Conservation (phyloP, 1,284 basidiomycete species). For the Malassezia nana region DNA sequence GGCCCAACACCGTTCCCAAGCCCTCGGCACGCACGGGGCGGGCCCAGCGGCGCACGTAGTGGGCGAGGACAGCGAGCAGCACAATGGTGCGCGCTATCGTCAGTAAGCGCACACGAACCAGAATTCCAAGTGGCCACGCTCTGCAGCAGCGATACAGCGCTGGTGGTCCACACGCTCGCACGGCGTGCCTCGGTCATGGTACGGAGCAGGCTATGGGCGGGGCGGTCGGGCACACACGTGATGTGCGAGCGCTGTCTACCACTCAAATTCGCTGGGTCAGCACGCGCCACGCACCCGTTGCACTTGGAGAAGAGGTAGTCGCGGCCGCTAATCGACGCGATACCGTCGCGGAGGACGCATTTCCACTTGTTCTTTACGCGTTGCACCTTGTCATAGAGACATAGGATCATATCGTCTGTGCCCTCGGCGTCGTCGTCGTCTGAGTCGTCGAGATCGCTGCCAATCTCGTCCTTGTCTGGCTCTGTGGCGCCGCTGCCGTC, state of each 20-base stretch:
- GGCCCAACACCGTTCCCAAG: neutral
- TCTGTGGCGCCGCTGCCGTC: constrained; percentile 7
- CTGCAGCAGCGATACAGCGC: too few relatives aligned
- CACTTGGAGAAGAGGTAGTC: constrained; percentile 97
- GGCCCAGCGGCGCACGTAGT: constrained; percentile 5
- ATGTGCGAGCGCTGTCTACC: constrained; percentile 8
- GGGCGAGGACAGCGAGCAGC: constrained; percentile 5
- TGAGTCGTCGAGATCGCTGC: constrained; percentile 89
- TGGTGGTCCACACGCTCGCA: too few relatives aligned
- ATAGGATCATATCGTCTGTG: constrained; percentile 79
- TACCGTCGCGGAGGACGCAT: constrained; percentile 94
- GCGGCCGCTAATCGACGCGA: constrained; percentile 90
- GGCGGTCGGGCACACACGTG: neutral
- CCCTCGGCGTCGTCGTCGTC: constrained; percentile 56
- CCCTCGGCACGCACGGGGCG: constrained; percentile 12
- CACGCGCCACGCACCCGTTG: constrained; percentile 50
- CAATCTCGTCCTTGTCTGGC: constrained; percentile 69
- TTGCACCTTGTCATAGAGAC: constrained; percentile 97
- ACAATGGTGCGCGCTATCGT: constrained; percentile 6
- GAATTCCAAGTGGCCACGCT: neutral
- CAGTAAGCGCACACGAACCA: neutral
- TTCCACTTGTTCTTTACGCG: constrained; percentile 99
- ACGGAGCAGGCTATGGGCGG: neutral
- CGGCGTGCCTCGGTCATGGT: neutral
- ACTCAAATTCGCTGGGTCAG: constrained; percentile 17